These are phyloP conservation scores for Penicillium egyptiacum DNA, from an alignment of 495 filamentous ascomycete genomes.

Conservation along the genomic window DNA sequence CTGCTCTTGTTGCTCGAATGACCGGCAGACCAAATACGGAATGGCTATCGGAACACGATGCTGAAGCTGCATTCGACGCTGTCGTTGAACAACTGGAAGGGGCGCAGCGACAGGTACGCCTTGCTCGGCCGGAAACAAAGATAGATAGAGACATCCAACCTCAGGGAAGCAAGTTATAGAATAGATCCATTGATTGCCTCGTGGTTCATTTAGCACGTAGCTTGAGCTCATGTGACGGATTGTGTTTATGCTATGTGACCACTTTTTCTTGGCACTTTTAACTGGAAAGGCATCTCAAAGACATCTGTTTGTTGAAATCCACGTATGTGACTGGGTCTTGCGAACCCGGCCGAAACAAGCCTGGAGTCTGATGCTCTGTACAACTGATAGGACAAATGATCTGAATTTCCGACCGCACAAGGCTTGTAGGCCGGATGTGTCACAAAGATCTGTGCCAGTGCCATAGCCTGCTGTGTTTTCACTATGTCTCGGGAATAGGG, in stretches of 20 bases:
- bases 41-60: slow-evolving; percentile 53
- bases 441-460: not conserved
- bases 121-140: not conserved
- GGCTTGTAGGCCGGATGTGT: not conserved
- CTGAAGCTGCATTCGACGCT: slow-evolving; percentile 38
- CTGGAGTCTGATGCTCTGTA: not conserved
- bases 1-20: slow-evolving; percentile 39
- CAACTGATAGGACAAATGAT: not conserved
- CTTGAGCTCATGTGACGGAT: not conserved
- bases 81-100: slow-evolving; percentile 1
- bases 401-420: not conserved
- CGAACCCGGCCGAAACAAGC: not conserved
- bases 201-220: not conserved
- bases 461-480: not conserved
- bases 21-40: slow-evolving; percentile 35
- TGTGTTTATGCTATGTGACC: not conserved
- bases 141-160: not conserved
- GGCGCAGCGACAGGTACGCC: not conserved
- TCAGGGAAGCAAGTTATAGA: slow-evolving; percentile 15
- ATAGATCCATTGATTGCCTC: not conserved
- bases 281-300: not conserved
- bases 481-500: not conserved
- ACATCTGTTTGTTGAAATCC: not conserved
- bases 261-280: not conserved
- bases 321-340: not conserved